Percentiles rank a stretch among this genome's conserved stretches.
These are phyloP conservation scores for Camellia japonica DNA, from an alignment of 148 eudicot species.

Conservation along the genomic window DNA sequence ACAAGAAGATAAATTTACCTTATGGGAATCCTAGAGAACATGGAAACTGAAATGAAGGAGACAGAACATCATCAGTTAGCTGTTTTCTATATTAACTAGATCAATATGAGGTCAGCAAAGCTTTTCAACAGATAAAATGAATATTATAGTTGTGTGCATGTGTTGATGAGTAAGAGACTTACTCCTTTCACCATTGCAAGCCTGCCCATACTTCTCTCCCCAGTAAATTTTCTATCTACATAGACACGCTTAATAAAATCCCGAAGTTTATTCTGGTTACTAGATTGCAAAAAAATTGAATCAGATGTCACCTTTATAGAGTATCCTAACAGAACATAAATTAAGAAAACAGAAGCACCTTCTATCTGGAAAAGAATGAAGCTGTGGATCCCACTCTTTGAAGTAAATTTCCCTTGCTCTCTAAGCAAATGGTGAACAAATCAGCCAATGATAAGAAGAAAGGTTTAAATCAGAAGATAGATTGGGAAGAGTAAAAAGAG, in stretches of 20 bases:
- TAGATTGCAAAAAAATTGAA: constrained; percentile 24
- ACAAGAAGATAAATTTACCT: background rate
- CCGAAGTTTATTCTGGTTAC: constrained; percentile 62
- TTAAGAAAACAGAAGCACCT: constrained; percentile 32
- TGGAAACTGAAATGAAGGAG: background rate
- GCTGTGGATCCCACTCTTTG: constrained; percentile 68
- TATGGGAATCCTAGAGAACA: background rate
- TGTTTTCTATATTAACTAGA: background rate
- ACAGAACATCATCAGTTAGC: background rate
- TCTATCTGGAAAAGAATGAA: constrained; percentile 54
- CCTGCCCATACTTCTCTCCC: constrained; percentile 35
- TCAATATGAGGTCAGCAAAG: background rate
- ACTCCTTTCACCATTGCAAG: constrained; percentile 41
- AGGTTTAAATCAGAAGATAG: background rate
- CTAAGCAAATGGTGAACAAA: constrained; percentile 28
- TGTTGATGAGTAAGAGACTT: constrained; percentile 9
- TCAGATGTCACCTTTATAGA: background rate
- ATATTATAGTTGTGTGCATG: background rate
- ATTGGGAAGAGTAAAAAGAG: background rate
- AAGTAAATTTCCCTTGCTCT: constrained; percentile 66
- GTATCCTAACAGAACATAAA: background rate
- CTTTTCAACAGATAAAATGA: background rate
- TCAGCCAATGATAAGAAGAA: constrained; percentile 10
- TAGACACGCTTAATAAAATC: constrained; percentile 74
- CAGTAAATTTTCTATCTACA: constrained; percentile 53